phyloP scores from a whole-genome alignment of 805 yeast species.

The Saccharomycopsis selenospora region DNA sequence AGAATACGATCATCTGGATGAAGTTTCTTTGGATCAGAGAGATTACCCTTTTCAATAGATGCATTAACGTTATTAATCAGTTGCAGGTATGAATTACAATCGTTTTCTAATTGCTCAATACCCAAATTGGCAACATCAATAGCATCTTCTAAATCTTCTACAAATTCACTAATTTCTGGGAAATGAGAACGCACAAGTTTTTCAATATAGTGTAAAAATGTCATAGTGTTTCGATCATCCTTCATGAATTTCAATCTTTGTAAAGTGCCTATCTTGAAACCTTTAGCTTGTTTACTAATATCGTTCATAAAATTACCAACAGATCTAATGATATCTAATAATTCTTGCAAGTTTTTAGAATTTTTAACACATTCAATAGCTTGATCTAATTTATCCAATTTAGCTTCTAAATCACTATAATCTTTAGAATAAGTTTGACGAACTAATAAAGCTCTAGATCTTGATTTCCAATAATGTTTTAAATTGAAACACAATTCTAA shows the following conservation, averaged over 20 bases:
- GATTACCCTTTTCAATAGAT: slow-evolving; percentile 53
- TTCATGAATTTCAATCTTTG: slow-evolving; percentile 66
- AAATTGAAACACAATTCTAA: slow-evolving; percentile 61
- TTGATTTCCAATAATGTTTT: slow-evolving; percentile 62
- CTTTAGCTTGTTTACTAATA: slow-evolving; percentile 55
- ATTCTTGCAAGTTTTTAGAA: slow-evolving; percentile 47
- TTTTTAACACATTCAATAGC: slow-evolving; percentile 47
- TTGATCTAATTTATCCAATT: slow-evolving; percentile 50
- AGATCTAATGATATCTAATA: slow-evolving; percentile 59
- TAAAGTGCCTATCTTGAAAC: slow-evolving; percentile 63
- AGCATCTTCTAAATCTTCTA: slow-evolving; percentile 51
- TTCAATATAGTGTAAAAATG: slow-evolving; percentile 71
- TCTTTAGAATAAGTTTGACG: slow-evolving; percentile 56
- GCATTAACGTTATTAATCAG: slow-evolving; percentile 44
- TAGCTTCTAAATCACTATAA: slow-evolving; percentile 50
- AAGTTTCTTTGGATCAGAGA: slow-evolving; percentile 53
- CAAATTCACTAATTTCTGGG: slow-evolving; percentile 55
- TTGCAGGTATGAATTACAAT: slow-evolving; percentile 48
- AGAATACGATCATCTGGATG: slow-evolving; percentile 63
- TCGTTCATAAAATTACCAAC: slow-evolving; percentile 81
- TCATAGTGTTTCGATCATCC: slow-evolving; percentile 58
- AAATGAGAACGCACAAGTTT: slow-evolving; percentile 56
- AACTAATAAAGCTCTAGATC: slow-evolving; percentile 56
- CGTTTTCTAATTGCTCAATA: slow-evolving; percentile 53
- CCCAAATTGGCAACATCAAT: slow-evolving; percentile 51